A percentile compares a stretch with the other conserved stretches of the same genome.
Conservation (phyloP, 1,139 yeast genomes). For the Lodderomyces margitis region DNA sequence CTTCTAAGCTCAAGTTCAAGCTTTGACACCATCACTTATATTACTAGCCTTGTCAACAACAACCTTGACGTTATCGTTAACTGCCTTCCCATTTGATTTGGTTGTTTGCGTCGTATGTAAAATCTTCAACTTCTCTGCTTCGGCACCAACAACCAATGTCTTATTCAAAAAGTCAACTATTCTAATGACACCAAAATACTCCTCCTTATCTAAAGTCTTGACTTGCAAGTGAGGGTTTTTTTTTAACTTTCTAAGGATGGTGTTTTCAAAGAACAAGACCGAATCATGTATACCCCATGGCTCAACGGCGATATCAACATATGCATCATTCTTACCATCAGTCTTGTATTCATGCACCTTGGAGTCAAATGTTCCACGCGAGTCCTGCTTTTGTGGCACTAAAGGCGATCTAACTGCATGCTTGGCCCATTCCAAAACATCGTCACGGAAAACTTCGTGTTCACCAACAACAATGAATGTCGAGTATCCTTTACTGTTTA, state of each 20-base stretch:
- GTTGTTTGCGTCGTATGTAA: background rate
- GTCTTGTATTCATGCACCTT: constrained; percentile 20
- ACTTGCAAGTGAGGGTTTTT: constrained; percentile 12
- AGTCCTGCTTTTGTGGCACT: constrained; percentile 24
- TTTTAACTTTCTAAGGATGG: constrained; percentile 15
- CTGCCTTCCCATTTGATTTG: background rate
- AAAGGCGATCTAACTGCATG: constrained; percentile 32
- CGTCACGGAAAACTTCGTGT: constrained; percentile 46
- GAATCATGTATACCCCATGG: constrained; percentile 49
- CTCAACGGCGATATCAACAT: constrained; percentile 29
- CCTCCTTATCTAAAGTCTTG: constrained; percentile 18
- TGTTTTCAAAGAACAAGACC: constrained; percentile 33
- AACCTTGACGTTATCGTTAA: background rate
- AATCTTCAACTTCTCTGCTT: background rate
- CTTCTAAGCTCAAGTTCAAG: background rate
- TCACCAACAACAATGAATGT: constrained; percentile 40
- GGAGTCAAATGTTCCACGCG: constrained; percentile 22
- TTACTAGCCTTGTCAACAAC: background rate
- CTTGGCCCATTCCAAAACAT: constrained; percentile 35
- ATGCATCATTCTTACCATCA: constrained; percentile 16
- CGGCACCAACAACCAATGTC: constrained; percentile 11
- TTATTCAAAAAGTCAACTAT: constrained; percentile 29
- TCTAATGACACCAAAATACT: constrained; percentile 29
- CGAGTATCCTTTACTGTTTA: constrained; percentile 23
- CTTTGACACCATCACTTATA: background rate